Evolutionary conservation across 2,329 filamentous ascomycete genomes (phyloP), one percentile per base, ranked within the genome.

Genomic region (Xylaria sp.): DNA sequence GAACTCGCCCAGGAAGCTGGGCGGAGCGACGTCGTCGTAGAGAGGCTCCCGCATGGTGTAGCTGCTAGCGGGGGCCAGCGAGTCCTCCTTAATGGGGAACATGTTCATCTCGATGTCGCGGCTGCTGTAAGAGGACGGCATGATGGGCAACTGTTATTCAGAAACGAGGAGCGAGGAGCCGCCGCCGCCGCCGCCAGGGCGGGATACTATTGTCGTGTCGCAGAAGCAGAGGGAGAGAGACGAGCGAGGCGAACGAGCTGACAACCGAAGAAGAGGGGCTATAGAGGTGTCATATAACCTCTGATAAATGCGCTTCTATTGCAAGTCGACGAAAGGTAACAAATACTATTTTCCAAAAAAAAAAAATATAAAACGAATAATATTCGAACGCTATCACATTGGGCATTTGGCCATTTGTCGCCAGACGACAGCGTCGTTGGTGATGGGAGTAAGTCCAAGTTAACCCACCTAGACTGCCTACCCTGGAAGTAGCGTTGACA

Each of bases 1-100:
- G 75, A 88, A 83, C 69, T 83, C 83, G 18, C 77, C 77, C 68
- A 83, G 74, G 69, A 79, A 77, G 47, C 77, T 76, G 51, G 79
- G 78, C 60, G 76, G 71, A 32, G 71, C 68, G 23, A 75, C 71
- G 9, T 82, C 80, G 48, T 82, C 81, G 75, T 86, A 85, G 35
- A 82, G 73, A 44, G 84, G 82, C 72, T 85, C 84, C 61, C 84
- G 84, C 83, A 84, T 86, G 72, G 83, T 86, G 76, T 83, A 82
- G 63, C 81, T 82, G 77, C 84, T 86, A 64, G 84, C 84, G 47
- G 81, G 82, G 23, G 81, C 82, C 63, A 86, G 77, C 18, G 84
- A 85, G 72, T 90, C 88, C 70, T 90, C 88, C 74, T 86, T 87
- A 71, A 88, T 80, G 71, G 86, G 85, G 76, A 88, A 84, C 54